Percentiles rank a stretch among this genome's conserved stretches.
phyloP scores from a whole-genome alignment of 1,284 basidiomycete species.

The Ceratorhiza oryzae-sativae region DNA sequence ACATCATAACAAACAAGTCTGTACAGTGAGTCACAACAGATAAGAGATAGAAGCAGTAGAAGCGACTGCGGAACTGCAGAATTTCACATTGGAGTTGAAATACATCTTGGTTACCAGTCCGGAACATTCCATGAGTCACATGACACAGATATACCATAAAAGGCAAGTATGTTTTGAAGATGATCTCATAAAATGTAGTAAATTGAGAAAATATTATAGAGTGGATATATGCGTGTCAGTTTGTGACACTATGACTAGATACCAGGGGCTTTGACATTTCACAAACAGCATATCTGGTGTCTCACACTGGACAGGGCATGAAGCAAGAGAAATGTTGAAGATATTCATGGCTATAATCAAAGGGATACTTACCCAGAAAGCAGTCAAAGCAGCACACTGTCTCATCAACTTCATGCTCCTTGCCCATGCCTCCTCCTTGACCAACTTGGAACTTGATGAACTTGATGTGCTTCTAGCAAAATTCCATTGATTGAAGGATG shows the following conservation, averaged over 20 bases:
- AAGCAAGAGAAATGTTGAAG: not conserved
- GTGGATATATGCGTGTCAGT: too few relatives aligned
- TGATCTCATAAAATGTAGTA: too few relatives aligned
- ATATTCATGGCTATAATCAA: not conserved
- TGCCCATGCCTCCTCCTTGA: not conserved
- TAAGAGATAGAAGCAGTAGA: too few relatives aligned
- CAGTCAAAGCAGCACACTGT: not conserved
- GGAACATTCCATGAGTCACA: too few relatives aligned
- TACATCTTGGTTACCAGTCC: too few relatives aligned
- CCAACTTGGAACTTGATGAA: not conserved
- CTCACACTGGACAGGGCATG: constrained; percentile 2
- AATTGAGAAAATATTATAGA: too few relatives aligned
- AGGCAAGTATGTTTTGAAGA: too few relatives aligned
- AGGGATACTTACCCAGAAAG: not conserved
- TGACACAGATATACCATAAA: too few relatives aligned
- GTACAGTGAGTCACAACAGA: too few relatives aligned
- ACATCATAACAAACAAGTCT: too few relatives aligned
- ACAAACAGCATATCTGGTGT: not conserved
- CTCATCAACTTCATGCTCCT: not conserved
- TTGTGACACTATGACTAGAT: constrained; percentile 7
- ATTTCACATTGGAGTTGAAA: too few relatives aligned
- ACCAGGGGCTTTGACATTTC: constrained; percentile 5
- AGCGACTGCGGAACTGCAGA: too few relatives aligned
- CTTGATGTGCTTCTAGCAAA: not conserved
- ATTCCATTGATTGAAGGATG: not conserved